These are phyloP conservation scores for Mytilinidion resinicola DNA, from an alignment of 495 filamentous ascomycete species.

Conservation along the genomic window DNA sequence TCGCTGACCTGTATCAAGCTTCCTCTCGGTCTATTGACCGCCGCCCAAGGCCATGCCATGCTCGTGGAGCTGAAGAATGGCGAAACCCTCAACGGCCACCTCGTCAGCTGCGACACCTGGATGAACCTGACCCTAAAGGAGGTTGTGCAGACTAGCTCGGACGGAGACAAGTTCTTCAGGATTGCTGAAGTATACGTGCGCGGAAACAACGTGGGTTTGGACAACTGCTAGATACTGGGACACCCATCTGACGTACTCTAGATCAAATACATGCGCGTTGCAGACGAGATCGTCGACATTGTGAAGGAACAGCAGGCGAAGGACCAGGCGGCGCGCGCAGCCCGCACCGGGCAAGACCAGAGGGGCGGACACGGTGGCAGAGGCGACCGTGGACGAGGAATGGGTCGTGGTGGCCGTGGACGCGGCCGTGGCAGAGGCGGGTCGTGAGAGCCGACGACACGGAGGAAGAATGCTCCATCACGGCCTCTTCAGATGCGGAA, in stretches of 20 bases:
- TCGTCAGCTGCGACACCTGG: conserved; percentile 96
- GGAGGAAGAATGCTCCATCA: conserved; percentile 18
- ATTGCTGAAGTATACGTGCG: conserved; percentile 92
- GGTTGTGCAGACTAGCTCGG: conserved; percentile 93
- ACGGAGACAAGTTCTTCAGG: conserved; percentile 87
- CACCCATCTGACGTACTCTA: conserved; percentile 35
- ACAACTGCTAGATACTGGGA: no score
- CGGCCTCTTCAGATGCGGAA: not conserved
- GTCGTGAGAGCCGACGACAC: conserved; percentile 31
- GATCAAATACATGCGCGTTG: conserved; percentile 98
- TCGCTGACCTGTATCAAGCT: conserved; percentile 47
- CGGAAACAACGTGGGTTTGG: conserved; percentile 73
- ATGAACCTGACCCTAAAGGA: conserved; percentile 98
- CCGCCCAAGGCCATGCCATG: conserved; percentile 97
- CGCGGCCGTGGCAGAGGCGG: conserved; percentile 50
- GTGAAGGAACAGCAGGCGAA: conserved; percentile 79
- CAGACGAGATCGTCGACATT: conserved; percentile 89
- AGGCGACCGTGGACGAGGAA: conserved; percentile 48
- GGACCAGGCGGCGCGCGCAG: conserved; percentile 44
- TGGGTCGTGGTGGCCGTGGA: conserved; percentile 46
- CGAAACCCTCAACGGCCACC: conserved; percentile 92
- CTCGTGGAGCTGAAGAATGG: conserved; percentile 98
- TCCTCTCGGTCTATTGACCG: conserved; percentile 85
- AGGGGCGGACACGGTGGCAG: conserved; percentile 58
- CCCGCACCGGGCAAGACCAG: conserved; percentile 56